phyloP scores from a whole-genome alignment of 1,139 yeast species.

The Sugiyamaella sp. region DNA sequence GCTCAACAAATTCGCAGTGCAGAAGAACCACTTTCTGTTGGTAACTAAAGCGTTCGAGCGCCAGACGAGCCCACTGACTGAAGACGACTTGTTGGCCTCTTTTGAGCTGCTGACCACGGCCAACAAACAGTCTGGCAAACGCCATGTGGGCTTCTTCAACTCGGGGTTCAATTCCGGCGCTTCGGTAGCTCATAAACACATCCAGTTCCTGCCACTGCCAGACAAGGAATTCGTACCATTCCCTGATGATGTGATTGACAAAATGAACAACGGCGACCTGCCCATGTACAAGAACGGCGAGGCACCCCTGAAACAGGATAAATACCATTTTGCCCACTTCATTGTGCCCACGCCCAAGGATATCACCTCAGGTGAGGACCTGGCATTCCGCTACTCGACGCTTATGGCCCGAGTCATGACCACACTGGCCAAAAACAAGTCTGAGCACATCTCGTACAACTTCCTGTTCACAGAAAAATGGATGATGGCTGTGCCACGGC shows the following conservation, averaged over 20 bases:
- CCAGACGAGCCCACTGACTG: conserved; percentile 72
- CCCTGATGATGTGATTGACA: conserved; percentile 56
- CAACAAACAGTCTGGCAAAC: conserved; percentile 43
- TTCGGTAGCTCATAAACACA: conserved; percentile 88
- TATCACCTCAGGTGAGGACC: conserved; percentile 45
- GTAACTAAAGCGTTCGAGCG: conserved; percentile 73
- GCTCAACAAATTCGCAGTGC: conserved; percentile 83
- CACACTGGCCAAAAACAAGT: conserved; percentile 48
- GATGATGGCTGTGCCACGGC: conserved; percentile 86
- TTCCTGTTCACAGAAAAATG: conserved; percentile 78
- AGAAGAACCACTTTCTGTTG: conserved; percentile 74
- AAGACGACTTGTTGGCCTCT: conserved; percentile 64
- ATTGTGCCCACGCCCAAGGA: conserved; percentile 57
- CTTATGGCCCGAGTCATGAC: conserved; percentile 73
- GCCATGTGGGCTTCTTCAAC: conserved; percentile 80
- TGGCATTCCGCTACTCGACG: conserved; percentile 65
- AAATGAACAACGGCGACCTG: conserved; percentile 23
- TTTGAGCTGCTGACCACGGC: conserved; percentile 53
- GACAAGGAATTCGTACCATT: conserved; percentile 54
- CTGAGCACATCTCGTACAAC: conserved; percentile 59
- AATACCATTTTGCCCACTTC: conserved; percentile 81
- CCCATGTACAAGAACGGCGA: conserved; percentile 46
- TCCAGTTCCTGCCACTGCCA: conserved; percentile 81
- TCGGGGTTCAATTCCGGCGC: conserved; percentile 90
- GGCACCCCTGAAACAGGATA: conserved; percentile 63